Conservation (phyloP, 768 basidiomycete genomes). For the Lactarius sanguifluus region DNA sequence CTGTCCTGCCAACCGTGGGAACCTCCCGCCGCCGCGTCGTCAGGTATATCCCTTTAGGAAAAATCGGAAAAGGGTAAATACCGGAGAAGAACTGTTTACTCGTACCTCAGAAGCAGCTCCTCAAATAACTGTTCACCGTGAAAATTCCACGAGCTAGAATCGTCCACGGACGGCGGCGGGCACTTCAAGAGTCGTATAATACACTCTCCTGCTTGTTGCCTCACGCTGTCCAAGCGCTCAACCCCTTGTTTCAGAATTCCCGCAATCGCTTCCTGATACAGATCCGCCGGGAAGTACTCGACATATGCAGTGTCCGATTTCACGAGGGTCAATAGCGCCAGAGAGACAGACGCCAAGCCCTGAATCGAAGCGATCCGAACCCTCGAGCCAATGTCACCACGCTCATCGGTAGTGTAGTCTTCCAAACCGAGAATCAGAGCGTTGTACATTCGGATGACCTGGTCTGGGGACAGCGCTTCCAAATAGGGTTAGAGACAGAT, state of each 20-base stretch:
- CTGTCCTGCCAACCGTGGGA: conserved; percentile 64
- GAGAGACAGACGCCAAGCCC: conserved; percentile 56
- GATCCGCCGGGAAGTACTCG: conserved; percentile 58
- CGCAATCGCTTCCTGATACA: conserved; percentile 56
- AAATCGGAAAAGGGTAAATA: conserved; percentile 5
- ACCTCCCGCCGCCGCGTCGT: conserved; percentile 32
- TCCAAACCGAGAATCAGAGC: conserved; percentile 68
- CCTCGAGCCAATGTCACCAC: conserved; percentile 98
- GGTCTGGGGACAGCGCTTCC: conserved; percentile 15
- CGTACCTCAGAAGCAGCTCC: conserved; percentile 53
- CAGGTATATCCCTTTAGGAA: conserved; percentile 31
- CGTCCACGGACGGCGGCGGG: conserved; percentile 43
- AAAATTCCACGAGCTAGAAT: conserved; percentile 52
- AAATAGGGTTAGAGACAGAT: not conserved
- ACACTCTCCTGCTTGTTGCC: conserved; percentile 72
- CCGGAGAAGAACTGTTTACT: not conserved
- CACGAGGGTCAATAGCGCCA: conserved; percentile 50
- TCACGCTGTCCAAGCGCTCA: conserved; percentile 88
- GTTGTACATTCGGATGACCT: conserved; percentile 43
- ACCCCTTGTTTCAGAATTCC: conserved; percentile 85
- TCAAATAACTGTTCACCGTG: conserved; percentile 48
- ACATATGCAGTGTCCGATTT: conserved; percentile 45
- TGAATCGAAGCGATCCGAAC: conserved; percentile 76
- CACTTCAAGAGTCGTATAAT: conserved; percentile 52
- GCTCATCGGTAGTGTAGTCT: conserved; percentile 92